A percentile compares a stretch with the other conserved stretches of the same genome.
phyloP scores from a whole-genome alignment of 2,329 filamentous ascomycete genomes.

The Claviceps fusiformis region DNA sequence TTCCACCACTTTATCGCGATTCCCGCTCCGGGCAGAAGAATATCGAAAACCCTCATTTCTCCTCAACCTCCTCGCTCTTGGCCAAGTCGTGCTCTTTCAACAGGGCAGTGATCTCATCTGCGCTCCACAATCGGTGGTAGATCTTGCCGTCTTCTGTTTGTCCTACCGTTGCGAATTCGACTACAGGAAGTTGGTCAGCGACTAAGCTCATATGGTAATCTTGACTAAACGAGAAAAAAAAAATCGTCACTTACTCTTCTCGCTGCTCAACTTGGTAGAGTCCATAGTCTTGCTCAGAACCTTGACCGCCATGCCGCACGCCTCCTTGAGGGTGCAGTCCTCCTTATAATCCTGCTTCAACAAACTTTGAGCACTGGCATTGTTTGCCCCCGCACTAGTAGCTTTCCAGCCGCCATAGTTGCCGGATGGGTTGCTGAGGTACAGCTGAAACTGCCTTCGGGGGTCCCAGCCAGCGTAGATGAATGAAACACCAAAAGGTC shows the following conservation, averaged over 20 bases:
- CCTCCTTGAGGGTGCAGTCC: conserved; percentile 90
- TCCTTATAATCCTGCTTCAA: conserved; percentile 99
- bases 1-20: conserved; percentile 4
- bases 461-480: conserved; percentile 98
- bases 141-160: conserved; percentile 92
- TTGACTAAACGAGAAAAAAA: not conserved
- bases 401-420: conserved; percentile 99
- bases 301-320: conserved; percentile 94
- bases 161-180: conserved; percentile 96
- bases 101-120: conserved; percentile 88
- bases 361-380: conserved; percentile 90
- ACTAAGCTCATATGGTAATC: not conserved
- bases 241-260: conserved; percentile 70
- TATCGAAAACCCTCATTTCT: conserved; percentile 30
- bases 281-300: conserved; percentile 99
- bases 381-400: conserved; percentile 94
- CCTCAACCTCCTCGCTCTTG: conserved; percentile 65
- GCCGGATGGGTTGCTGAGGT: conserved; percentile 95
- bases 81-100: conserved; percentile 92
- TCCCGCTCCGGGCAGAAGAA: not conserved
- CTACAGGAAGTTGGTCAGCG: conserved; percentile 30
- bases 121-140: conserved; percentile 95
- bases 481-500: conserved; percentile 96
- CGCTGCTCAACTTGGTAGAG: conserved; percentile 93
- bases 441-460: conserved; percentile 92